Percentiles rank a stretch among this genome's conserved stretches.
phyloP scores from a whole-genome alignment of 2,329 filamentous ascomycete genomes.

The Colletotrichum horii region DNA sequence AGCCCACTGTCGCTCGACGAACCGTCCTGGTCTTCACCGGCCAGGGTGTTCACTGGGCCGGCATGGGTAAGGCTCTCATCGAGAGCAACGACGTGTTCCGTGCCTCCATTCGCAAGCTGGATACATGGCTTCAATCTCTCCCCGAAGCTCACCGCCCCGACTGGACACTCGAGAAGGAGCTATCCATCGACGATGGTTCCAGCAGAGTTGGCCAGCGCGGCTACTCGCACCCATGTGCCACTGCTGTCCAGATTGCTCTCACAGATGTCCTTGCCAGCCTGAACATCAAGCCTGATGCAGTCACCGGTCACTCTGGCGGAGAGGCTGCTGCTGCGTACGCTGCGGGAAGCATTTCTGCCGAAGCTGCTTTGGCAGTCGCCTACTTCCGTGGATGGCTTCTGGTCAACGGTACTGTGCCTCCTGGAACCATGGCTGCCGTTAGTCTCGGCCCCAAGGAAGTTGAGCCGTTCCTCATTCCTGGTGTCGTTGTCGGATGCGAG shows the following conservation, averaged over 20 bases:
- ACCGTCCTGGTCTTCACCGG: slow-evolving; percentile 23
- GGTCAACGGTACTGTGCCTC: slow-evolving; percentile 24
- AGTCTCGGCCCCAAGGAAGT: slow-evolving; percentile 37
- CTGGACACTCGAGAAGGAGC: slow-evolving; percentile 26
- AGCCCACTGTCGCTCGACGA: slow-evolving; percentile 1
- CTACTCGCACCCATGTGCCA: slow-evolving; percentile 32
- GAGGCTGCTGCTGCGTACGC: slow-evolving; percentile 52
- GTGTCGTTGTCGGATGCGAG: slow-evolving; percentile 32
- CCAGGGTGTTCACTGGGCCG: slow-evolving; percentile 24
- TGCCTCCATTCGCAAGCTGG: slow-evolving; percentile 17
- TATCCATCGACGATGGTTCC: slow-evolving; percentile 26
- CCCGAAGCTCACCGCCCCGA: slow-evolving; percentile 20
- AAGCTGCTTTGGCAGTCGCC: slow-evolving; percentile 41
- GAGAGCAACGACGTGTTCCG: slow-evolving; percentile 4
- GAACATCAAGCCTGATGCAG: slow-evolving; percentile 35
- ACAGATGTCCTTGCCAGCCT: slow-evolving; percentile 39
- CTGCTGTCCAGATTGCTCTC: slow-evolving; percentile 43
- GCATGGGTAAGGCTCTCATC: slow-evolving; percentile 20
- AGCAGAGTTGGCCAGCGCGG: slow-evolving; percentile 29
- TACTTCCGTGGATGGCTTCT: slow-evolving; percentile 41
- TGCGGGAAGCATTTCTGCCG: slow-evolving; percentile 35
- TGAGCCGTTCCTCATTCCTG: slow-evolving; percentile 27
- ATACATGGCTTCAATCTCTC: slow-evolving; percentile 10
- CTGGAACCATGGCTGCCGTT: slow-evolving; percentile 45
- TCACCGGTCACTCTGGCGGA: slow-evolving; percentile 48